These are phyloP conservation scores for Xylaria acuta DNA, from an alignment of 495 filamentous ascomycete species.

Conservation along the genomic window DNA sequence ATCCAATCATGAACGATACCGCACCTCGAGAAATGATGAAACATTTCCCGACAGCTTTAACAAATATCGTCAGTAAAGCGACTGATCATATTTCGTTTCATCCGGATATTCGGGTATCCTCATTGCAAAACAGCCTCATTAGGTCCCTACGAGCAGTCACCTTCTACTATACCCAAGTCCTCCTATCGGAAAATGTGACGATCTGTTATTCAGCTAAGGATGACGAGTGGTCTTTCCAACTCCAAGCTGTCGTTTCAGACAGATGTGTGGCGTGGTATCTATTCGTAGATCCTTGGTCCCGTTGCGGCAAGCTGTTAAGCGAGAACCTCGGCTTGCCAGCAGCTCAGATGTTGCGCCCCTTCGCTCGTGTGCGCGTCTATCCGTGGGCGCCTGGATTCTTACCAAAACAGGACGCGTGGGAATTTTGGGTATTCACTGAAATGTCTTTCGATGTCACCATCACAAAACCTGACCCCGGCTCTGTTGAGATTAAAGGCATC, in stretches of 20 bases:
- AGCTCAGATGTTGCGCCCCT: slow-evolving; percentile 25
- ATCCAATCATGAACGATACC: slow-evolving; percentile 23
- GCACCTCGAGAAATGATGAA: slow-evolving; percentile 27
- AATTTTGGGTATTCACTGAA: slow-evolving; percentile 22
- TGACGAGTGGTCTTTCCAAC: slow-evolving; percentile 34
- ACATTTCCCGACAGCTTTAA: slow-evolving; percentile 30
- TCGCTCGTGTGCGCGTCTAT: slow-evolving; percentile 26
- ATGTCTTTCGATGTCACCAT: slow-evolving; percentile 7
- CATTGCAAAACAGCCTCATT: background rate
- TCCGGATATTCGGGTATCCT: background rate
- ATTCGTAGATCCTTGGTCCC: slow-evolving; percentile 38
- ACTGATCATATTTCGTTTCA: slow-evolving; percentile 15
- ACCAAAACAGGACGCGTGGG: background rate
- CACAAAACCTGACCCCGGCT: background rate
- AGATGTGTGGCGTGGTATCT: slow-evolving; percentile 39
- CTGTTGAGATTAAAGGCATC: background rate
- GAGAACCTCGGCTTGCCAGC: background rate
- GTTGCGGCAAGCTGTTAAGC: slow-evolving; percentile 9
- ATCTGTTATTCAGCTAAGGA: slow-evolving; percentile 38
- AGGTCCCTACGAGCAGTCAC: slow-evolving; percentile 9
- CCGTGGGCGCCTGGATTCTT: background rate
- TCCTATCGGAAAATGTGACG: slow-evolving; percentile 43
- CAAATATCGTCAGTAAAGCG: background rate
- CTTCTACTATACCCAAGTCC: slow-evolving; percentile 44
- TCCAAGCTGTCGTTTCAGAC: slow-evolving; percentile 42